phyloP scores from a whole-genome alignment of 441 rosid species.

The Dalechampia spathulata region DNA sequence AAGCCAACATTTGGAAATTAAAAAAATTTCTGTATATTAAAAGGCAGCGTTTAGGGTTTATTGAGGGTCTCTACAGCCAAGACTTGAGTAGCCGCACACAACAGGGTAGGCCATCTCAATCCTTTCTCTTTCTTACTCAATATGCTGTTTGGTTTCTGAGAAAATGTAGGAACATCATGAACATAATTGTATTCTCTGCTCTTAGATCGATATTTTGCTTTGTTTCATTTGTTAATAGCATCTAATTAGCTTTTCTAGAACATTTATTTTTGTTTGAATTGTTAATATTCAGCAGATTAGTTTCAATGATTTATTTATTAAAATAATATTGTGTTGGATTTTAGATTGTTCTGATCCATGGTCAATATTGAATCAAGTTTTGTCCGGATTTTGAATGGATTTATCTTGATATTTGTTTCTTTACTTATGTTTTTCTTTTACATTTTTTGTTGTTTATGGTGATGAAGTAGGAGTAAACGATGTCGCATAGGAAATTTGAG shows the following conservation, averaged over 20 bases:
- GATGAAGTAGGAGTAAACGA: slow-evolving; percentile 32
- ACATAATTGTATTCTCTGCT: too few species aligned
- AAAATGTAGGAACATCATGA: neutral
- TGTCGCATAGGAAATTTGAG: slow-evolving; percentile 97
- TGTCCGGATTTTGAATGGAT: neutral
- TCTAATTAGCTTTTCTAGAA: too few species aligned
- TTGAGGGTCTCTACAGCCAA: neutral
- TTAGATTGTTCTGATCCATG: too few species aligned
- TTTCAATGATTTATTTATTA: too few species aligned
- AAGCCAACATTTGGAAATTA: neutral
- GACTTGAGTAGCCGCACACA: slow-evolving; percentile 15
- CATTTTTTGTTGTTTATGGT: neutral
- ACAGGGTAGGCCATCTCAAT: slow-evolving; percentile 4
- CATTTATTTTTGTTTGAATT: too few species aligned
- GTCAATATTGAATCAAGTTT: too few species aligned
- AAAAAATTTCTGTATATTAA: slow-evolving; percentile 13
- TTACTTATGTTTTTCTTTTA: neutral
- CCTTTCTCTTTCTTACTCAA: neutral
- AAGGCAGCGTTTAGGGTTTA: slow-evolving; percentile 31
- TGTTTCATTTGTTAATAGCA: neutral
- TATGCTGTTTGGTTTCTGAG: slow-evolving; percentile 3
- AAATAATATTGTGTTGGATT: too few species aligned
- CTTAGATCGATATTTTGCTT: neutral
- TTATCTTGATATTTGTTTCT: neutral
- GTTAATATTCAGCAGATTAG: too few species aligned